Evolutionary conservation across 495 filamentous ascomycete species (phyloP).

Genomic region (Podospora pseudoanserina): DNA sequence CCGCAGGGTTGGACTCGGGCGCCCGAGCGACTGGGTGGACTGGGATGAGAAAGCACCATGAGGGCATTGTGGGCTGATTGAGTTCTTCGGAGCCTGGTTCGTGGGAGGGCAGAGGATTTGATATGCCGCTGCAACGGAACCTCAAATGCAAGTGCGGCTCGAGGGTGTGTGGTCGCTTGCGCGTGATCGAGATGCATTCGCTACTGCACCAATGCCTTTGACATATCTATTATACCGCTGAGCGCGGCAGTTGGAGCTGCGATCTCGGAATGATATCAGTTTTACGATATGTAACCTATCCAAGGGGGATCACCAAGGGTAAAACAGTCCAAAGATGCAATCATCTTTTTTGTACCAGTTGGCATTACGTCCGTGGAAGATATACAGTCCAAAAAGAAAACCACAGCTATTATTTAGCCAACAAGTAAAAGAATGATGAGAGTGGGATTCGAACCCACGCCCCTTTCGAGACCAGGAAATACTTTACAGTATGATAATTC

Average conservation of each 20-base stretch:
- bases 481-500: conserved; percentile 1
- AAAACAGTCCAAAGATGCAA: no score
- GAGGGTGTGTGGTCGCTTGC: background rate
- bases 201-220: background rate
- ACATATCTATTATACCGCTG: conserved; percentile 5
- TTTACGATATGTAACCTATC: background rate
- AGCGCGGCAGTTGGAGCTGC: conserved; percentile 16
- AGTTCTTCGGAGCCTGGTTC: background rate
- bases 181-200: background rate
- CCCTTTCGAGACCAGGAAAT: conserved; percentile 31
- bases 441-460: conserved; percentile 38
- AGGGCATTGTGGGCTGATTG: conserved; percentile 19
- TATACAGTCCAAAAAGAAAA: background rate
- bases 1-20: conserved; percentile 14
- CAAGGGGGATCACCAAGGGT: background rate
- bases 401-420: background rate
- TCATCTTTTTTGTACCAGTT: no score
- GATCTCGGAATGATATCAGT: conserved; percentile 14
- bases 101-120: background rate
- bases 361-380: background rate
- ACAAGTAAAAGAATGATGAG: conserved; percentile 21
- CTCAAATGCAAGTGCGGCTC: background rate
- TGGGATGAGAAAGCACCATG: conserved; percentile 5
- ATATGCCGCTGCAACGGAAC: background rate
- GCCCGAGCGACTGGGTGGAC: conserved; percentile 13